A percentile compares a stretch with the other conserved stretches of the same genome.
phyloP scores from a whole-genome alignment of 768 basidiomycete species.

The Trametes elegans region DNA sequence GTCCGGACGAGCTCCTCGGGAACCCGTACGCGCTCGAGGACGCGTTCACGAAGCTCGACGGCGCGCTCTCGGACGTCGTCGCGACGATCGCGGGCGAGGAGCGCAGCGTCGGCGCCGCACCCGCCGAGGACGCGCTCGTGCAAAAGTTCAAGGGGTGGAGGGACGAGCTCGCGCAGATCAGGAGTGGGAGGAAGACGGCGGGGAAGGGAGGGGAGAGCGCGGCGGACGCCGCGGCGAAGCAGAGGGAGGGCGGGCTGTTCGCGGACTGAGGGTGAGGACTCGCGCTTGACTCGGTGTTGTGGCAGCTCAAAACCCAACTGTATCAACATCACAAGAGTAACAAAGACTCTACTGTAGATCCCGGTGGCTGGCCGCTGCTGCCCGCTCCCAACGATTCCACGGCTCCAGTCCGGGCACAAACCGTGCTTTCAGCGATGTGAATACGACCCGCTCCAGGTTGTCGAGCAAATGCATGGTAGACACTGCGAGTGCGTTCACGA shows the following conservation, averaged over 20 bases:
- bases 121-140: constrained; percentile 34
- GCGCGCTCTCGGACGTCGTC: constrained; percentile 43
- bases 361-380: neutral
- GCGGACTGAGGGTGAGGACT: constrained; percentile 23
- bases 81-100: constrained; percentile 44
- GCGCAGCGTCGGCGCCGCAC: constrained; percentile 33
- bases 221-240: neutral
- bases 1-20: constrained; percentile 33
- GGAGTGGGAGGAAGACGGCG: constrained; percentile 18
- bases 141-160: constrained; percentile 43
- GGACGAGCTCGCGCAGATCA: constrained; percentile 38
- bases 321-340: too few species aligned
- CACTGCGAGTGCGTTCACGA: constrained; percentile 23
- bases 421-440: constrained; percentile 38
- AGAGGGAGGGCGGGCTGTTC: constrained; percentile 29
- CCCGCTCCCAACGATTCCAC: constrained; percentile 49
- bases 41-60: constrained; percentile 43
- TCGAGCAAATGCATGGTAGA: constrained; percentile 31
- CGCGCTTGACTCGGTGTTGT: too few species aligned
- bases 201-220: neutral
- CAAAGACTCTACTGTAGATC: too few species aligned
- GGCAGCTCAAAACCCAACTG: too few species aligned
- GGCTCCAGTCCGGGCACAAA: constrained; percentile 54
- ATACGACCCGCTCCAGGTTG: constrained; percentile 40
- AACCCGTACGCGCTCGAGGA: constrained; percentile 48